Base-by-base conservation (phyloP, 2,329 filamentous ascomycete species). In the Hortaea sp. region DNA sequence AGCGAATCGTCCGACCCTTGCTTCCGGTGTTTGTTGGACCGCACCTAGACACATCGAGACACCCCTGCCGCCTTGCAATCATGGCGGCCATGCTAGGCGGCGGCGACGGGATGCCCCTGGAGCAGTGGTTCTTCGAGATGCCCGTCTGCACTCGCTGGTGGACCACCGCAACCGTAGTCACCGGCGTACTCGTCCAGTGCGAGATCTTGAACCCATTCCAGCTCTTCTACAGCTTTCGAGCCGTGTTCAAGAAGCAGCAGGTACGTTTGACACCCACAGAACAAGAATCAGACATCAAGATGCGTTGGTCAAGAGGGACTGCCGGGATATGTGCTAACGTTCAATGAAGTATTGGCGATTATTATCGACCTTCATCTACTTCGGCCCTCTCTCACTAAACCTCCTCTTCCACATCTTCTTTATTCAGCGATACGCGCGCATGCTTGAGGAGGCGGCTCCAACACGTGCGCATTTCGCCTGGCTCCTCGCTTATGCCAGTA, bases 121-220 rank as follows among this genome's bases (percentile, higher is more conserved):
- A 97, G 68, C 84, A 90, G 57, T 98, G 92, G 92, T 97, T 95
- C 68, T 95, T 88, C 77, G 92, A 98, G 67, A 95, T 95, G 85
- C 92, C 92, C 3, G 81, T 92, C 28, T 94, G 89, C 67, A 98
- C 92, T 34, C 76, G 92, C 51, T 94, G 86, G 83, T 98, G 92
- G 92, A 97, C 92, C 20, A 89, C 88, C 27, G 88, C 89, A 4
- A 94, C 89, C 0, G 81, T 97, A 38, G 72, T 88, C 48, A 92
- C 85, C 7, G 94, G 88, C 56, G 81, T 88, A 11, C 71, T 97
- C 57, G 88, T 97, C 5, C 92, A 97, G 68, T 97, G 88, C 69
- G 82, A 94, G 60, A 82, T 97, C 64, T 73, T 97, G 53, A 92
- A 85, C 10, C 88, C 89, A 6, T 95, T 94, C 62, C 89, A 97